These are phyloP conservation scores for Eimeria necatrix DNA, from an alignment of 169 alveolate species.

Conservation along the genomic window DNA sequence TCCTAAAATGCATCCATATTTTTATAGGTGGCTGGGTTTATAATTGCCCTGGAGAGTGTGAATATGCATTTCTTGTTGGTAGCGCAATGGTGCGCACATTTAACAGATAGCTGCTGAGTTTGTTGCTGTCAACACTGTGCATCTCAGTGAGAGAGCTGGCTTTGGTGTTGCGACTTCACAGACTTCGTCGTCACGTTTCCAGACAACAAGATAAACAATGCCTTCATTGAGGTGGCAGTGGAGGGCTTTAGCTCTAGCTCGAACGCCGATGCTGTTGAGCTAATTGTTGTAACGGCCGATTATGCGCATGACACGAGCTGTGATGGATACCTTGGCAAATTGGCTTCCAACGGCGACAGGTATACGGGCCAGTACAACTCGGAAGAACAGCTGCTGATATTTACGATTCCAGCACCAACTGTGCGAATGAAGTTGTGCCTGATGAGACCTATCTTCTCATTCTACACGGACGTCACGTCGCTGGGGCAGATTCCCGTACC, in stretches of 20 bases:
- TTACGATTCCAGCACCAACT: slow-evolving; percentile 58
- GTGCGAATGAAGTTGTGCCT: slow-evolving; percentile 38
- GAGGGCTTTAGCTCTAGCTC: background rate
- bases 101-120: no score
- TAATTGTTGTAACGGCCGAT: background rate
- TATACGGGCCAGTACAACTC: slow-evolving; percentile 6
- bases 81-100: no score
- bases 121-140: no score
- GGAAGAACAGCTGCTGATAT: background rate
- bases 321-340: background rate
- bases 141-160: no score
- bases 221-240: background rate
- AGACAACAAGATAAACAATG: slow-evolving; percentile 32
- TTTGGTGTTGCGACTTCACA: slow-evolving; percentile 21
- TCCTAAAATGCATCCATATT: no score
- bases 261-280: background rate
- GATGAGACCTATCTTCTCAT: background rate
- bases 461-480: background rate
- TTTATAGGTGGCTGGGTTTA: no score
- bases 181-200: background rate
- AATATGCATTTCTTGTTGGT: no score
- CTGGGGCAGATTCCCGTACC: slow-evolving; percentile 57
- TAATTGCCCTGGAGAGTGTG: no score
- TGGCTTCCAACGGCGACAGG: background rate
- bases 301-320: background rate